Evolutionary conservation across 2,329 filamentous ascomycete species (phyloP), one percentile per base, ranked within the genome.

Genomic region (Neospermospora avenae): DNA sequence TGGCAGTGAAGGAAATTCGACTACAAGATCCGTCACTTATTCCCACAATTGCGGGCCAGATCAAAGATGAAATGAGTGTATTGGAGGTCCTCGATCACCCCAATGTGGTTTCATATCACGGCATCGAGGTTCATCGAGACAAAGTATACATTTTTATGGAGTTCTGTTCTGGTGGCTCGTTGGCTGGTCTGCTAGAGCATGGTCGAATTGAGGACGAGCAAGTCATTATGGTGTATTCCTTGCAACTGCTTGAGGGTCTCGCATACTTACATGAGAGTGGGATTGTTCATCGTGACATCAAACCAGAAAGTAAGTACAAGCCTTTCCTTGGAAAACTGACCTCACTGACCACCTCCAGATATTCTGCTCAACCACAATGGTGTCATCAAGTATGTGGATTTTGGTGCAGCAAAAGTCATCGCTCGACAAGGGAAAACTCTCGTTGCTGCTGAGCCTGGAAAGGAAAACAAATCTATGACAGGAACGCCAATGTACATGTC

Each of bases 81-180:
- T 79, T 99, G 52, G 93, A 98, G 75, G 89, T 97, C 1, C 82
- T 99, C 48, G 93, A 99, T 71, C 95, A 99, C 72, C 95, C 95
- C 22, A 99, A 99, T 72, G 91, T 99, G 63, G 96, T 99, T 22
- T 93, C 92, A 10, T 99, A 99, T 76, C 95, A 95, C 72, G 95
- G 95, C 60, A 98, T 99, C 70, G 95, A 99, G 75, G 95, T 97
- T 2, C 95, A 99, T 76, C 86, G 95, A 64, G 95, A 99, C 80
- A 95, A 96, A 72, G 95, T 99, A n/a, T 99, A 98, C 76, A 97
- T 99, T 67, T 99, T 99, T 74, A 99, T 99, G 95, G 95, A 99
- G 75, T 98, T 96, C 76, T 99, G 95, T 75, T 96, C 92, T 4
- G 93, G 95, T 55, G 95, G 95, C 20, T 98, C 93, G 16, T 81